Evolutionary conservation across 805 yeast genomes (phyloP), one percentile per base, ranked within the genome.

Genomic region (Candida silvatica): DNA sequence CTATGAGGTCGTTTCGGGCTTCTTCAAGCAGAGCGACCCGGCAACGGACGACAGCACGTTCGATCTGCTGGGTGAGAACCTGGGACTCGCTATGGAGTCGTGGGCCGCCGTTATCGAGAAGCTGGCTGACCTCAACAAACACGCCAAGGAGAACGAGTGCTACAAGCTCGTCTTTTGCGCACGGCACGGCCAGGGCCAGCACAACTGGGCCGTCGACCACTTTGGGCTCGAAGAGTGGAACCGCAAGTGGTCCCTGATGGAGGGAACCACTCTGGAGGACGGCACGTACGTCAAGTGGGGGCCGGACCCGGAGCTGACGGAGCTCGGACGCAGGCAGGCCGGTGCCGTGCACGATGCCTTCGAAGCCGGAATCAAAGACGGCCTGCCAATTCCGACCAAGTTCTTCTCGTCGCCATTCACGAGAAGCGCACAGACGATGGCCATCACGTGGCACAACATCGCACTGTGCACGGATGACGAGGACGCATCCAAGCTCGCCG

Each of bases 171-270:
- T 76, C 3, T 66, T 72, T 32, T 61, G 72, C 36, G 78, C 80
- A 8, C 64, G 86, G 49, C 86, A 79, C 45, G 86, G 85, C 5
- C 82, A 78, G 51, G 86, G 85, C 0, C 70, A 56, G 48, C 87
- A 79, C 42, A 79, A 79, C 45, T 60, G 62, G 30, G 67, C 72
- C 3, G 72, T 76, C 12, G 58, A 56, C 17, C 64, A 69, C 39
- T 76, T 74, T 45, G 84, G 84, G 8, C 37, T 61, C 15, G 63
- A 64, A 2, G 70, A 55, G n/a, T 79, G 85, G 87, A 56, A 72
- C 44, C 45, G 48, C 0, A 65, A 75, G 38, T 77, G 77, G 77
- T 63, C 74, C 5, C 55, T 56, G 12, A 39, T 66, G 29, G 57
- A 62, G 4, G 77, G 77, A 2, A 46, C 50, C 8, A 41, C 46